Conservation (phyloP, 192 early-diverging fungal species). For the Podila clonocystis region DNA sequence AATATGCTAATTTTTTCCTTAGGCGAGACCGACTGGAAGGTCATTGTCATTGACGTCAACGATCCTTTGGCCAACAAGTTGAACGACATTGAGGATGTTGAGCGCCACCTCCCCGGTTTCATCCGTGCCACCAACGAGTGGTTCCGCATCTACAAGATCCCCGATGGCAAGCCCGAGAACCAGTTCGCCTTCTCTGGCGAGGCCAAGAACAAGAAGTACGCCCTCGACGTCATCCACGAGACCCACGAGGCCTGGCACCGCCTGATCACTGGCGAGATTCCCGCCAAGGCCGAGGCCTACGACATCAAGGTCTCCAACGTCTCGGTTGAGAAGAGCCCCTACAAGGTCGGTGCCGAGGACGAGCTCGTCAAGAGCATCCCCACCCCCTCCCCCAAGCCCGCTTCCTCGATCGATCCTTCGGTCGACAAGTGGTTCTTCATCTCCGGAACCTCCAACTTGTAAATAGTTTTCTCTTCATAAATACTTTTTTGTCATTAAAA, state of each 20-base stretch:
- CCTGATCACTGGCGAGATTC: conserved; percentile 74
- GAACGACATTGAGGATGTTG: conserved; percentile 99
- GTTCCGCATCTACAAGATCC: conserved; percentile 99
- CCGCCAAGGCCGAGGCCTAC: conserved; percentile 74
- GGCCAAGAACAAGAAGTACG: conserved; percentile 90
- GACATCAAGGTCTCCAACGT: conserved; percentile 80
- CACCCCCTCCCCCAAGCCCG: conserved; percentile 64
- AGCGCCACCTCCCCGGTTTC: conserved; percentile 95
- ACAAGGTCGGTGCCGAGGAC: conserved; percentile 67
- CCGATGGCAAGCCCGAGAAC: conserved; percentile 99
- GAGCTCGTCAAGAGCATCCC: conserved; percentile 67
- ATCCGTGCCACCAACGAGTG: conserved; percentile 98
- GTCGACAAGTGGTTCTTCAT: conserved; percentile 99
- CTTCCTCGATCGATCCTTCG: conserved; percentile 82
- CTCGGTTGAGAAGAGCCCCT: conserved; percentile 77
- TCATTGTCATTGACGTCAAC: conserved; percentile 97
- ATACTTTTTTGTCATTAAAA: conserved; percentile 2
- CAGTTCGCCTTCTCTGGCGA: conserved; percentile 97
- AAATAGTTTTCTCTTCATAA: conserved; percentile 34
- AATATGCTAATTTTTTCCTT: neutral
- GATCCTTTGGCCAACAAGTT: conserved; percentile 97
- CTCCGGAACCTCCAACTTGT: conserved; percentile 75
- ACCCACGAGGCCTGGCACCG: conserved; percentile 94
- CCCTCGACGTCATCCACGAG: conserved; percentile 90
- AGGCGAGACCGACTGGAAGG: conserved; percentile 99